Conservation (phyloP, 148 eudicot species). For the Bassia scoparia region DNA sequence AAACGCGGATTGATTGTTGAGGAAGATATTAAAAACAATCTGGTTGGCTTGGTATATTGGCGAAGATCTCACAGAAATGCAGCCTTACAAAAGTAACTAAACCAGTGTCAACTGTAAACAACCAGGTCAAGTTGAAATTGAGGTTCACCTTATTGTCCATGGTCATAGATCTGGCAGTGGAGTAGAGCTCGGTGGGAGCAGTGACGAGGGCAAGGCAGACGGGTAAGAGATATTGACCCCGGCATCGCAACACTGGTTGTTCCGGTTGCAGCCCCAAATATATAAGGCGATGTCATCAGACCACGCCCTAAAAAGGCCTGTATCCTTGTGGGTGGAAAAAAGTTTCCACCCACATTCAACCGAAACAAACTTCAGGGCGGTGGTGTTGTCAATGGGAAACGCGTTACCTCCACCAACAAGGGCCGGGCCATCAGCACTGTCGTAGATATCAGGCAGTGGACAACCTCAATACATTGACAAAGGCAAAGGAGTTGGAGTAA, state of each 20-base stretch:
- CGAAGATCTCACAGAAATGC: slow-evolving; percentile 73
- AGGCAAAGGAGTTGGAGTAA: slow-evolving; percentile 58
- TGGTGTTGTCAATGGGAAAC: slow-evolving; percentile 48
- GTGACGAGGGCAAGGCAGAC: slow-evolving; percentile 41
- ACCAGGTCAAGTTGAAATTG: slow-evolving; percentile 74
- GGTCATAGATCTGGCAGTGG: slow-evolving; percentile 78
- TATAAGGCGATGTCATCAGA: slow-evolving; percentile 51
- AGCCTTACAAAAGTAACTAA: slow-evolving; percentile 78
- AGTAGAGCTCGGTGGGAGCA: slow-evolving; percentile 74
- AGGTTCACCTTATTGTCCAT: slow-evolving; percentile 37
- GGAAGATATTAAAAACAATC: slow-evolving; percentile 56
- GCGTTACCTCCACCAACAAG: slow-evolving; percentile 44
- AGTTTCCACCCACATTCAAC: slow-evolving; percentile 83
- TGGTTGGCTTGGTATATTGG: slow-evolving; percentile 43
- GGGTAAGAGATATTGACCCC: slow-evolving; percentile 38
- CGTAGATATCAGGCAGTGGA: slow-evolving; percentile 77
- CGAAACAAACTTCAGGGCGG: slow-evolving; percentile 67
- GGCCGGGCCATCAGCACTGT: slow-evolving; percentile 22
- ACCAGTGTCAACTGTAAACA: slow-evolving; percentile 70
- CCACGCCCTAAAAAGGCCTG: slow-evolving; percentile 85
- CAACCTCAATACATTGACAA: slow-evolving; percentile 81
- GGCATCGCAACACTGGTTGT: slow-evolving; percentile 39
- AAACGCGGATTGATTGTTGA: slow-evolving; percentile 74
- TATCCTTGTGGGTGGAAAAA: slow-evolving; percentile 69
- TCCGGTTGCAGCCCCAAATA: slow-evolving; percentile 63